Evolutionary conservation across 768 basidiomycete species (phyloP).

Genomic region (Serendipita sp.): DNA sequence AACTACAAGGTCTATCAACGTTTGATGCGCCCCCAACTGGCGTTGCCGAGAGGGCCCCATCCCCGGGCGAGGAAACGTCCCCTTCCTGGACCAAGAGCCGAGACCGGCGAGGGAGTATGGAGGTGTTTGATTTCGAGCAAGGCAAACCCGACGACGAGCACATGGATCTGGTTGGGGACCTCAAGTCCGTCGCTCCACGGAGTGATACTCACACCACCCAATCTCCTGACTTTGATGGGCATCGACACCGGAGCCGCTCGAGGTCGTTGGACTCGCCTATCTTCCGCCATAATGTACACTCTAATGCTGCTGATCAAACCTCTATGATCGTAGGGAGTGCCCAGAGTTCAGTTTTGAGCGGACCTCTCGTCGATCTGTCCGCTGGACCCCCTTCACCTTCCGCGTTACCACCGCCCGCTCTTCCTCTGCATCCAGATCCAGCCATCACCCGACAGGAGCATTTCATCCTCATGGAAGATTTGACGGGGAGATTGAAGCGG

Average conservation of each 20-base stretch:
- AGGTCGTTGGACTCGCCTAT: slow-evolving; percentile 22
- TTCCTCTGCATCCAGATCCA: slow-evolving; percentile 22
- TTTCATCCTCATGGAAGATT: slow-evolving; percentile 97
- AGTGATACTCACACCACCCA: background rate
- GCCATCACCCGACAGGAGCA: slow-evolving; percentile 77
- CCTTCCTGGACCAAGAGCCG: background rate
- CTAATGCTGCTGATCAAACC: background rate
- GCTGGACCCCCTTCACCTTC: too few relatives aligned
- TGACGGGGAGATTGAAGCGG: slow-evolving; percentile 79
- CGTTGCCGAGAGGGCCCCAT: too few relatives aligned
- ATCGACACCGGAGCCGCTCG: slow-evolving; percentile 23
- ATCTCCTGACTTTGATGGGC: background rate
- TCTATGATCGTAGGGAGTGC: too few relatives aligned
- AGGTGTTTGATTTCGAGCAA: slow-evolving; percentile 20
- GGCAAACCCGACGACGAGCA: slow-evolving; percentile 2
- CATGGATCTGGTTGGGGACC: background rate
- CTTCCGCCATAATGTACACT: slow-evolving; percentile 8
- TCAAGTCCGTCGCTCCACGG: background rate
- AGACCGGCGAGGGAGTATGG: slow-evolving; percentile 14
- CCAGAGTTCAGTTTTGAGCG: too few relatives aligned
- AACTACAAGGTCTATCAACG: slow-evolving; percentile 1
- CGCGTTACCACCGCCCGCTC: slow-evolving; percentile 13
- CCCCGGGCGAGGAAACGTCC: background rate
- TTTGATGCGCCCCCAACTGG: background rate
- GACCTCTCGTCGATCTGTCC: too few relatives aligned